Evolutionary conservation across 2,329 filamentous ascomycete species (phyloP), one percentile per base, ranked within the genome.

Genomic region (Pestalotiopsis sp.): DNA sequence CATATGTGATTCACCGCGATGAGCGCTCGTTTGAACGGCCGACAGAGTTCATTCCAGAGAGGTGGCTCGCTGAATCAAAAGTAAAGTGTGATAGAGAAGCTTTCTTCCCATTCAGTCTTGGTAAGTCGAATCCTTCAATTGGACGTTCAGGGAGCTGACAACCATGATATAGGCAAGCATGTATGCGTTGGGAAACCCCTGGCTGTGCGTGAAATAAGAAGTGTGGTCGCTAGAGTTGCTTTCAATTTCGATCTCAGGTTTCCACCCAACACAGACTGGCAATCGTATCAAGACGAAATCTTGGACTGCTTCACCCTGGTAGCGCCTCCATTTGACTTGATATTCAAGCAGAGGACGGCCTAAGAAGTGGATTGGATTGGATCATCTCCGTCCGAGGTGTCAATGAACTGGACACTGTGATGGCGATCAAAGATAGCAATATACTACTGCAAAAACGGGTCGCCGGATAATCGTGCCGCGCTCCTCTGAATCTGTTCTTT

Each of bases 1-100:
- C 68, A 5, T 69, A 58, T 36, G 68, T 69, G 66, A 62, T 69
- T n/a, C 68, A 69, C 9, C 60, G 68, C 4, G 68, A 69, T 31
- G 25, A 59, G 41, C 41, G 66, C 5, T 69, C 52, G 52, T 69
- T 69, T 20, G 68, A 57, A 17, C 65, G 68, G 11, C 49, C 68
- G 14, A 45, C 49, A 23, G 66, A 69, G 65, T 69, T 69, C 31
- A 20, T 69, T 27, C 68, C 68, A 14, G 68, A 69, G 31, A 59
- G 68, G 17, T 69, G 68, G 68, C 13, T 63, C n/a, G 17, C 23
- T 1, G 65, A 38, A 4, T 65, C 49, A 11, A 38, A 13, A 23
- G 17, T 69, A n/a, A 38, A 52, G 13, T 64, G 59, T 49, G 52
- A 69, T n/a, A 64, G 49, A 36, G 4, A 23, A 36, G 68, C 63